Evolutionary conservation across 2,329 filamentous ascomycete genomes (phyloP).

Genomic region (Fusarium decemcellulare): DNA sequence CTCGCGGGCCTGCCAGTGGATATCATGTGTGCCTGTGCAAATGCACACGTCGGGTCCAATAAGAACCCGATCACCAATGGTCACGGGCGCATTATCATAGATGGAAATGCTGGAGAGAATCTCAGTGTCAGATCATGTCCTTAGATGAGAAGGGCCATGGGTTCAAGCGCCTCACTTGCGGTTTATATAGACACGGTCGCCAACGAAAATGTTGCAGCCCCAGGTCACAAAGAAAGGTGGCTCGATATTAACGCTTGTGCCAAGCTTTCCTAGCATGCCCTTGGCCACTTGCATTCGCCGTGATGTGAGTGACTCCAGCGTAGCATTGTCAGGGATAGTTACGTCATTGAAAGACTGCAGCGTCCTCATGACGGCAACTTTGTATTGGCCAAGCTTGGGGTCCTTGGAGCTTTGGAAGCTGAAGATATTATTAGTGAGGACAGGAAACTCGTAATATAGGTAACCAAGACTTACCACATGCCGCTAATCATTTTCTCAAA

Average conservation of each 20-base stretch:
- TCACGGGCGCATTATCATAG: conserved; percentile 22
- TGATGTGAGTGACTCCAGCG: conserved; percentile 1
- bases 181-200: conserved; percentile 21
- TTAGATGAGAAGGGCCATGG: too few relatives aligned
- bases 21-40: conserved; percentile 14
- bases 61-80: conserved; percentile 3
- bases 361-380: conserved; percentile 3
- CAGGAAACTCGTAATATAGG: too few relatives aligned
- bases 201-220: conserved; percentile 25
- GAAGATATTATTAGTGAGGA: not conserved
- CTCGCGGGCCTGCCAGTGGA: not conserved
- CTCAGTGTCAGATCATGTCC: too few relatives aligned
- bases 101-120: not conserved
- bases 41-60: conserved; percentile 25
- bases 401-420: conserved; percentile 4
- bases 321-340: conserved; percentile 2
- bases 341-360: conserved; percentile 16
- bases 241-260: conserved; percentile 6
- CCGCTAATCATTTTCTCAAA: conserved; percentile 31
- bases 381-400: not conserved
- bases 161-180: conserved; percentile 11
- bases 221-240: conserved; percentile 21
- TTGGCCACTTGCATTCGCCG: conserved; percentile 15
- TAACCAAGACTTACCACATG: conserved; percentile 8
- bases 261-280: conserved; percentile 10